Base-by-base conservation (phyloP, 305 asterid genomes). In the Fraxinus paxiana region DNA sequence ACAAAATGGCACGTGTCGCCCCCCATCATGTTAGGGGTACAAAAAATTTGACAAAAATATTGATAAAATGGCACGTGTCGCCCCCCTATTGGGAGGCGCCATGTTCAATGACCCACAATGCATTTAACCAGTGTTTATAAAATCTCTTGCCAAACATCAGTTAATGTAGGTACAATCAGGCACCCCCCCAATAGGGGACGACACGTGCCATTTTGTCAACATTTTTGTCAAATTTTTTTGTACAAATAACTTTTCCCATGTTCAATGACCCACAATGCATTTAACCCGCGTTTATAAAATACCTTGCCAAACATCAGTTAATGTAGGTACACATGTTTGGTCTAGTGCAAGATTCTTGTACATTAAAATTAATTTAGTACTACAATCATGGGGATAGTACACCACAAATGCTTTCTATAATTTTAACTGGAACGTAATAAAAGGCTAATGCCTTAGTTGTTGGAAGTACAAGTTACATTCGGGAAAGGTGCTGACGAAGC, bases 401-500 rank as follows among this genome's bases (percentile, higher is more conserved):
- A 12, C 5, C 37, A 28, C 2, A 9, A 4, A 26, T 26, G 73
- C 73, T 15, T 30, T 67, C 38, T 67, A 67, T 67, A 67, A 67
- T 28, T 13, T 9, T 26, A 70, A 33, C 46, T 18, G 24, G 75
- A 70, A 33, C 38, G 17, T 69, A 31, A 67, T 12, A 67, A 5
- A 69, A 70, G 28, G 51, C 81, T 82, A 81, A 12, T 7, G 56
- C 82, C 38, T 34, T 35, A 31, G 83, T 37, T 83, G 83, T 46
- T 77, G 80, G 80, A 87, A 80, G 81, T 77, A 85, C 38, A 34
- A 34, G n/a, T 59, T 78, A 80, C 80, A 79, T 82, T 87, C 86
- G 3, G 90, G 90, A 72, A 87, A 85, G 82, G 82, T 70, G 43
- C 65, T 75, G 82, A 85, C 51, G 78, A 85, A 85, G 56, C 18